Conservation (phyloP, 2,329 filamentous ascomycete species). For the Fusarium xyrophilum region DNA sequence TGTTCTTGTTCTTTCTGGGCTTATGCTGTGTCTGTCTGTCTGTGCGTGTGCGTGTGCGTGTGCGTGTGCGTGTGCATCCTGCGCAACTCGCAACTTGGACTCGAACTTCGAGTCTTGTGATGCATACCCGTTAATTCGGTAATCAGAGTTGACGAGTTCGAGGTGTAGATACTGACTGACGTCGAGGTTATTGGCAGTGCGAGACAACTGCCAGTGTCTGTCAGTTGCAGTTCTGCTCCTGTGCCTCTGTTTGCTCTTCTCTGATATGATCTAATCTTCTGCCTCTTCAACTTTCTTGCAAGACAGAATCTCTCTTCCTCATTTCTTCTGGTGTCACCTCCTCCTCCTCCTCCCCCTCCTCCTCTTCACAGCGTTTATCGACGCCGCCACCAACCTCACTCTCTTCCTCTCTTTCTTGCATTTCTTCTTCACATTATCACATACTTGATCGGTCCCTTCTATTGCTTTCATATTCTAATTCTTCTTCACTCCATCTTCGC, state of each 20-base stretch:
- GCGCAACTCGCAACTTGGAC: conserved; percentile 35
- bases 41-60: conserved; percentile 15
- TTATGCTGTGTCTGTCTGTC: conserved; percentile 25
- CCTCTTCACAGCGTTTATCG: conserved; percentile 3
- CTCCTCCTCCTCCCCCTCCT: conserved; percentile 14
- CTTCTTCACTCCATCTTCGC: neutral
- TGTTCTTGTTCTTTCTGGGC: neutral
- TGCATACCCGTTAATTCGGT: conserved; percentile 16
- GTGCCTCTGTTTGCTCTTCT: neutral
- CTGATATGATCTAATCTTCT: neutral
- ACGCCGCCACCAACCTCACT: conserved; percentile 22
- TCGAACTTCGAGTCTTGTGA: conserved; percentile 31
- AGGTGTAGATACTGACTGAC: neutral
- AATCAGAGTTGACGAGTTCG: neutral
- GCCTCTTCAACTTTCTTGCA: conserved; percentile 3
- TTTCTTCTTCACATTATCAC: neutral
- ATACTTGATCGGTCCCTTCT: neutral
- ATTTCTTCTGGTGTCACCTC: conserved; percentile 30
- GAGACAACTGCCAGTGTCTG: conserved; percentile 12
- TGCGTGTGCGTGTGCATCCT: conserved; percentile 20
- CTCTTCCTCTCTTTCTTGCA: neutral
- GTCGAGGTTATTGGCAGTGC: neutral
- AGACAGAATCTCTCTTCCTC: neutral
- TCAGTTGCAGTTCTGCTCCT: neutral
- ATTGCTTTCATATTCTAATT: neutral